phyloP scores from a whole-genome alignment of 495 filamentous ascomycete genomes.

The Hypomontagnella submonticulosa region DNA sequence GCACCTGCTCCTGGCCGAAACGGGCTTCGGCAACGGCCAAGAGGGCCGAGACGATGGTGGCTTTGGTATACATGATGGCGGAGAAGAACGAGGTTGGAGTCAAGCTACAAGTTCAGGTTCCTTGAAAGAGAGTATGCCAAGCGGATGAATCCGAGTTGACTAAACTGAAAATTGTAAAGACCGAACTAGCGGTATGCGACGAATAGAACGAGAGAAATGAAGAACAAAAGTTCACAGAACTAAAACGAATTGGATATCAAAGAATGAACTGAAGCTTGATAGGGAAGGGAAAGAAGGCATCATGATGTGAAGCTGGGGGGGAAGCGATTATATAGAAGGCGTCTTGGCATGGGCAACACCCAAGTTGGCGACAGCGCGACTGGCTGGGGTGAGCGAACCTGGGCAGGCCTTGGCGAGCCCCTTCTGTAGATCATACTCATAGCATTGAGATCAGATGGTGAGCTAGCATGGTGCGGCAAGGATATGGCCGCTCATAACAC shows the following conservation, averaged over 20 bases:
- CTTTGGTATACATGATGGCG: conserved; percentile 60
- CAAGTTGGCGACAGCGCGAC: conserved; percentile 10
- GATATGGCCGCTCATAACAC: conserved; percentile 23
- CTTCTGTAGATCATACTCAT: conserved; percentile 47
- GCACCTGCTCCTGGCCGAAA: conserved; percentile 64
- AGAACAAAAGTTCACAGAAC: conserved; percentile 60
- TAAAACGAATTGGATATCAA: conserved; percentile 51
- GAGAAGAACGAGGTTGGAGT: conserved; percentile 33
- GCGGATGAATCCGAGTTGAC: conserved; percentile 50
- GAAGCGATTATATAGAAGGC: conserved; percentile 31
- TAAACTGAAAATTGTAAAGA: conserved; percentile 42
- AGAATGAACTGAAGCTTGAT: conserved; percentile 48
- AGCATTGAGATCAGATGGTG: conserved; percentile 34
- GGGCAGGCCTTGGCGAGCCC: conserved; percentile 39
- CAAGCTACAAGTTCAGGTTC: conserved; percentile 38
- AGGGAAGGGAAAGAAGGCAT: conserved; percentile 22
- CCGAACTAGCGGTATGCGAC: conserved; percentile 55
- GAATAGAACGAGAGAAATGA: conserved; percentile 50
- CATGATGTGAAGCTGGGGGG: conserved; percentile 35
- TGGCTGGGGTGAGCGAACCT: conserved; percentile 11
- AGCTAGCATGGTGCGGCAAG: conserved; percentile 40
- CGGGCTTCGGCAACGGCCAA: conserved; percentile 63
- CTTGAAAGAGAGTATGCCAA: conserved; percentile 46
- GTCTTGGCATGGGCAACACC: neutral
- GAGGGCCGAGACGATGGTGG: conserved; percentile 53